Percentiles rank a stretch among this genome's conserved stretches.
Conservation (phyloP, 192 early-diverging fungal species). For the Lobulomyces angularis region DNA sequence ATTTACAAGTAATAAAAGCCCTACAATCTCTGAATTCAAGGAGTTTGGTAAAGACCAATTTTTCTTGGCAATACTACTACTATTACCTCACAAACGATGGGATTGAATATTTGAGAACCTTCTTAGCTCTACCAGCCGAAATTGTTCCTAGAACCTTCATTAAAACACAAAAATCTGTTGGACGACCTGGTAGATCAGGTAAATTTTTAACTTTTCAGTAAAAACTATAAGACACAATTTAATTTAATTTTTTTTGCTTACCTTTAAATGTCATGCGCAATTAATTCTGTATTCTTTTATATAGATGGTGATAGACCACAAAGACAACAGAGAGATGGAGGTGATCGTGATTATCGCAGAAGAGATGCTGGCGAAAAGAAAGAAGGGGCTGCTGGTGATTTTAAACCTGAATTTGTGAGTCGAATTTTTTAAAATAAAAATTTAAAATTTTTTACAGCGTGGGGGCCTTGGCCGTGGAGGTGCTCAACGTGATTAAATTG, state of each 20-base stretch:
- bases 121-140: constrained; percentile 93
- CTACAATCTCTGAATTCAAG: constrained; percentile 91
- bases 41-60: constrained; percentile 86
- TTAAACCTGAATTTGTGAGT: constrained; percentile 88
- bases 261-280: too few species aligned
- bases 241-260: too few species aligned
- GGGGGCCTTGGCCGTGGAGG: constrained; percentile 79
- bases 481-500: too few species aligned
- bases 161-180: constrained; percentile 72
- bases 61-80: constrained; percentile 99
- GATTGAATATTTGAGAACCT: constrained; percentile 91
- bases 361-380: constrained; percentile 75
- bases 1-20: constrained; percentile 98
- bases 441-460: constrained; percentile 35
- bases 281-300: constrained; percentile 11
- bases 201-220: constrained; percentile 19
- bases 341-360: constrained; percentile 63
- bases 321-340: too few species aligned
- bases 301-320: constrained; percentile 59
- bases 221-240: too few species aligned
- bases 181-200: constrained; percentile 61
- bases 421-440: too few species aligned
- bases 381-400: constrained; percentile 79
- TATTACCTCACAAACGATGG: constrained; percentile 97
- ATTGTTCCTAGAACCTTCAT: constrained; percentile 96